A percentile compares a stretch with the other conserved stretches of the same genome.
Conservation (phyloP, 2,329 filamentous ascomycete genomes). For the Chaetothyriales sp. region DNA sequence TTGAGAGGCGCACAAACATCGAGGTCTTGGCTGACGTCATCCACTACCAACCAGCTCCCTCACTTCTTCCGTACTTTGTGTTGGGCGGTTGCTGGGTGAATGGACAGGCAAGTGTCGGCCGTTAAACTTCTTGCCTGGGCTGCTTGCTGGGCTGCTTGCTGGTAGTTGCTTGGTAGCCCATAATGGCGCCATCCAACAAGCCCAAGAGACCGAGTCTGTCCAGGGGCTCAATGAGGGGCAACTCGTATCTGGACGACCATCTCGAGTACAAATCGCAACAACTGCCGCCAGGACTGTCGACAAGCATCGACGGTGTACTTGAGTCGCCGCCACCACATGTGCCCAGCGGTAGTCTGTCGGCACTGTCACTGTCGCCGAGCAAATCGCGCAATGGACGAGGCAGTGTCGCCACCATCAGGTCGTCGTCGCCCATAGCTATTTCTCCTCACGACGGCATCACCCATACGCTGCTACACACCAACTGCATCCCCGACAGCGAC, state of each 20-base stretch:
- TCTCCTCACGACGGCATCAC: conserved; percentile 31
- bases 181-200: background rate
- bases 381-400: conserved; percentile 11
- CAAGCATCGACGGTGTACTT: conserved; percentile 18
- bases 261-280: conserved; percentile 28
- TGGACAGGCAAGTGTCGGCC: background rate
- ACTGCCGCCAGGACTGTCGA: conserved; percentile 8
- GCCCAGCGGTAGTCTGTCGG: conserved; percentile 10
- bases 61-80: background rate
- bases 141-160: background rate
- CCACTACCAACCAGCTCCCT: background rate
- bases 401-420: conserved; percentile 1
- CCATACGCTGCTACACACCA: conserved; percentile 32
- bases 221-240: conserved; percentile 27
- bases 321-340: conserved; percentile 9
- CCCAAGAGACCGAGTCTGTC: conserved; percentile 28
- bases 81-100: background rate
- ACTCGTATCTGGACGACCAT: conserved; percentile 32
- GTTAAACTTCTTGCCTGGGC: no score
- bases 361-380: conserved; percentile 11
- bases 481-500: conserved; percentile 24
- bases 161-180: background rate
- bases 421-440: conserved; percentile 18
- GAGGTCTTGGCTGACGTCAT: background rate
- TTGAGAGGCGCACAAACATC: background rate